Evolutionary conservation across 2,329 filamentous ascomycete genomes (phyloP).

Genomic region (Diplodia mutila): DNA sequence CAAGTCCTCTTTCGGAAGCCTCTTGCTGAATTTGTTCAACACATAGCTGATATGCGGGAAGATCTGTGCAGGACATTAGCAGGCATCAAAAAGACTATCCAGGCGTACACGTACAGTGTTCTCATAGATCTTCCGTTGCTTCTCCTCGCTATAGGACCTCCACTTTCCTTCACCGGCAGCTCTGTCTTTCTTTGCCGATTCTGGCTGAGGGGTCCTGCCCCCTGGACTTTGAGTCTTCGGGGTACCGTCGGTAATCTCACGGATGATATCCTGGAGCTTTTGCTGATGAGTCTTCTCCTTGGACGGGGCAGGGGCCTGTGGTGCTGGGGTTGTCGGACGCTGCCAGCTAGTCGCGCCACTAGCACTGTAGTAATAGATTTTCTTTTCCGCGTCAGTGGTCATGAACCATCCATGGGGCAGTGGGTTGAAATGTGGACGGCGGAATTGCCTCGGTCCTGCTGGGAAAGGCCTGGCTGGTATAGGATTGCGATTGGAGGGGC

Average conservation of each 20-base stretch:
- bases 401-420: conserved; percentile 87
- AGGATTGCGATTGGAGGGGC: conserved; percentile 48
- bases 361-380: conserved; percentile 83
- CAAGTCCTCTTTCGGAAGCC: conserved; percentile 78
- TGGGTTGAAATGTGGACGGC: conserved; percentile 54
- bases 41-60: conserved; percentile 84
- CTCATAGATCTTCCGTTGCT: conserved; percentile 94
- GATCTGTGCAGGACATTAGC: conserved; percentile 57
- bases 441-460: conserved; percentile 30
- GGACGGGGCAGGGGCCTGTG: conserved; percentile 59
- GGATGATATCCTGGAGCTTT: conserved; percentile 72
- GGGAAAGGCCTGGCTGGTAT: conserved; percentile 61
- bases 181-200: conserved; percentile 59
- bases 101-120: conserved; percentile 70
- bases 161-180: conserved; percentile 64
- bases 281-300: conserved; percentile 75
- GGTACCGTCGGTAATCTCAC: conserved; percentile 75
- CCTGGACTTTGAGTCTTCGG: conserved; percentile 53
- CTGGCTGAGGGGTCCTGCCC: conserved; percentile 68
- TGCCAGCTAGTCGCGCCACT: conserved; percentile 81
- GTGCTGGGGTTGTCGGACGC: conserved; percentile 70
- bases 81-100: neutral
- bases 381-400: conserved; percentile 65
- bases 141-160: conserved; percentile 72
- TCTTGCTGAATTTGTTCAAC: conserved; percentile 83